Conservation (phyloP, 2,329 filamentous ascomycete genomes). For the Penicillium sp. region DNA sequence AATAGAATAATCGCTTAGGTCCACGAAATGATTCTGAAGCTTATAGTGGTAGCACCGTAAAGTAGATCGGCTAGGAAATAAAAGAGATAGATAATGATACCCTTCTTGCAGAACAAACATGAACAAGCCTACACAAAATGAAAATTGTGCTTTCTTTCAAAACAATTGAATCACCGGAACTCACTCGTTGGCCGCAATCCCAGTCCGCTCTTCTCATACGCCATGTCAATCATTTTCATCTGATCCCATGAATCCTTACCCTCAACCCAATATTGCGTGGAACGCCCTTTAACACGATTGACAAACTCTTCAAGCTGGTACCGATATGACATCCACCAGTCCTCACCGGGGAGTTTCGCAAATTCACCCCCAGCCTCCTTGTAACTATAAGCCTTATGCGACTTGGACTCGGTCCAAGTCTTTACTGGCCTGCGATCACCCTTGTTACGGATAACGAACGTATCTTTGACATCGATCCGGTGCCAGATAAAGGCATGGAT, state of each 20-base stretch:
- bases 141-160: no score
- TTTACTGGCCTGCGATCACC: constrained; percentile 11
- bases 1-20: no score
- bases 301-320: constrained; percentile 57
- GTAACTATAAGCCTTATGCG: constrained; percentile 24
- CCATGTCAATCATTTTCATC: constrained; percentile 54
- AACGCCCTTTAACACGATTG: constrained; percentile 46
- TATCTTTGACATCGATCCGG: constrained; percentile 38
- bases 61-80: no score
- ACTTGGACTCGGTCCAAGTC: constrained; percentile 21
- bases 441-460: constrained; percentile 31
- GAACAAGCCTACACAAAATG: no score
- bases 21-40: no score
- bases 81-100: no score
- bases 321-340: constrained; percentile 51
- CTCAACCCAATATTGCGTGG: constrained; percentile 45
- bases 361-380: constrained; percentile 31
- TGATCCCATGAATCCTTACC: constrained; percentile 49
- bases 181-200: constrained; percentile 2
- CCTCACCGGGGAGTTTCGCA: constrained; percentile 32
- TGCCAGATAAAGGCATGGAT: constrained; percentile 25
- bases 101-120: no score
- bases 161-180: no score
- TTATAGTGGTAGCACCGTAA: no score
- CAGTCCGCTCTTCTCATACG: constrained; percentile 50